These are phyloP conservation scores for Madurella fahalii DNA, from an alignment of 2,329 filamentous ascomycete species.

Conservation along the genomic window DNA sequence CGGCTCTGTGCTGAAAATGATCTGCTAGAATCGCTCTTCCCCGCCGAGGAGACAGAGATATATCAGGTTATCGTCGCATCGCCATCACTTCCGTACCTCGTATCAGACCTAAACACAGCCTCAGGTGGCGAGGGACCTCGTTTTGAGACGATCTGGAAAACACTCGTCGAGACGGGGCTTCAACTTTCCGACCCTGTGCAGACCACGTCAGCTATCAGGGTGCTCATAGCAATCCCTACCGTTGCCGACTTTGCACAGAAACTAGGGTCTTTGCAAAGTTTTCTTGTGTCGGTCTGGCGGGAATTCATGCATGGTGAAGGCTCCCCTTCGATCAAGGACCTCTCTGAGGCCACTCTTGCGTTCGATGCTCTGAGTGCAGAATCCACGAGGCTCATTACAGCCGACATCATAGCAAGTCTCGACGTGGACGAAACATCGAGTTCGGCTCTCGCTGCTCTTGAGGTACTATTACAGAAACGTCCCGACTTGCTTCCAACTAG, in stretches of 20 bases:
- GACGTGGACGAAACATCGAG: constrained; percentile 23
- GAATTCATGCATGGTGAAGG: constrained; percentile 35
- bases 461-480: constrained; percentile 43
- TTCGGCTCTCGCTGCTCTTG: constrained; percentile 42
- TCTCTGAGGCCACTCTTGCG: constrained; percentile 47
- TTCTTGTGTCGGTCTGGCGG: constrained; percentile 40
- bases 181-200: constrained; percentile 28
- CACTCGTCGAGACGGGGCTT: constrained; percentile 42
- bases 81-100: constrained; percentile 62
- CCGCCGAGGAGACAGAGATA: constrained; percentile 50
- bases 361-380: constrained; percentile 38
- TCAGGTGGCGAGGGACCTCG: constrained; percentile 37
- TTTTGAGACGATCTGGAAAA: constrained; percentile 43
- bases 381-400: constrained; percentile 30
- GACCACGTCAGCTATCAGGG: constrained; percentile 35
- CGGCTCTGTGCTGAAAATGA: constrained; percentile 35
- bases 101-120: constrained; percentile 60
- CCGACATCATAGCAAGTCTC: constrained; percentile 29
- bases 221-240: constrained; percentile 45
- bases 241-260: constrained; percentile 38
- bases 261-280: constrained; percentile 42
- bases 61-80: constrained; percentile 60
- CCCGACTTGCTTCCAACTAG: constrained; percentile 43
- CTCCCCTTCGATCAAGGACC: constrained; percentile 34
- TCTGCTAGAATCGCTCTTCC: constrained; percentile 42